phyloP scores from a whole-genome alignment of 2,329 filamentous ascomycete species.

The Diaporthe humulicola region DNA sequence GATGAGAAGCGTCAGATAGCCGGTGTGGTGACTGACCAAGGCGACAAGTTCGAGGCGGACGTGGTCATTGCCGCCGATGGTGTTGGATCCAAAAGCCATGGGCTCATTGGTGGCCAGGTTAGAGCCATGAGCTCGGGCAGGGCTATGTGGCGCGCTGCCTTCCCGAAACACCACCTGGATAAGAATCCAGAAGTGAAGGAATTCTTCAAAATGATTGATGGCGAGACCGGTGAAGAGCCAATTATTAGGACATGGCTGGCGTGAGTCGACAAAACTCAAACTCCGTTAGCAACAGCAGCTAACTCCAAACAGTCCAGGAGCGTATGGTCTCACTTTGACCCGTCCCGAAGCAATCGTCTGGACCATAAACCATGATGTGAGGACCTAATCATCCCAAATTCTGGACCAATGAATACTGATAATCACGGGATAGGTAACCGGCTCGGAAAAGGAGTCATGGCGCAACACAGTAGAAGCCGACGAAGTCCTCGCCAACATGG shows the following conservation, averaged over 20 bases:
- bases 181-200: not conserved
- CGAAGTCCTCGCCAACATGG: slow-evolving; percentile 7
- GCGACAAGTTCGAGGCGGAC: not conserved
- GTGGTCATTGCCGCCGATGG: not conserved
- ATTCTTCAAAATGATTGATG: slow-evolving; percentile 10
- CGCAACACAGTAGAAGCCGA: not conserved
- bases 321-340: slow-evolving; percentile 10
- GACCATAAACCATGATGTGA: slow-evolving; percentile 14
- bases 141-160: slow-evolving; percentile 12
- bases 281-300: not conserved
- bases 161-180: slow-evolving; percentile 1
- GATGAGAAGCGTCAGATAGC: not conserved
- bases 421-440: not conserved
- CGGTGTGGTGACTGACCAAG: not conserved
- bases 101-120: not conserved
- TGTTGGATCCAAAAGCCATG: not conserved
- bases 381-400: not conserved
- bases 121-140: not conserved
- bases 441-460: slow-evolving; percentile 1
- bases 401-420: not conserved
- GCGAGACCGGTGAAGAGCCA: slow-evolving; percentile 4
- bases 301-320: not conserved
- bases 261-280: not conserved
- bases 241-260: slow-evolving; percentile 4
- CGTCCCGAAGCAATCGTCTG: not conserved